Base-by-base conservation (phyloP, 805 yeast genomes). In the Metschnikowia chrysomelidarum region DNA sequence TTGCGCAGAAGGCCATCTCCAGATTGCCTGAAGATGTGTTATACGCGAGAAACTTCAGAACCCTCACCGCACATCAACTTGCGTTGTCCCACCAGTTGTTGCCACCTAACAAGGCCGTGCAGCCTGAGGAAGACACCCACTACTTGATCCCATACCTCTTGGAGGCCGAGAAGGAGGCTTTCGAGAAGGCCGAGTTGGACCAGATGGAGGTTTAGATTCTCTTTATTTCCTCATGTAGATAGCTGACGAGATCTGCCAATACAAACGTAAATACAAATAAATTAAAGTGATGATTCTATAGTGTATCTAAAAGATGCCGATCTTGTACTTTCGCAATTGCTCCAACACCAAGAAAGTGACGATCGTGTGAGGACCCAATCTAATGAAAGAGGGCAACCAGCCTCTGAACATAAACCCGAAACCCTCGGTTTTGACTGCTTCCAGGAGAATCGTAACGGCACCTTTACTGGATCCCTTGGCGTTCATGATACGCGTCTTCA, bases 81-180 rank as follows among this genome's bases (percentile, higher is more conserved):
- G 75, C 89, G 31, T 72, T 89, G 50, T 73, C 89, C 38, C 95
- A 87, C 63, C 88, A 85, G 56, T 66, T 93, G 43, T 75, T 93
- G 54, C 95, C 98, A 54, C 73, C 77, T 44, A 75, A 75, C 56
- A 82, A 91, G 67, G 83, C 82, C 54, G 71, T 86, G 44, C 77
- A 80, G 62, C 77, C 87, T 19, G 86, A 80, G 57, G 91, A 91
- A 45, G 95, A 87, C 63, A 65, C 67, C 39, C 84, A 84, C 52
- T 89, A 88, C 71, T 74, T 93, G 59, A 66, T 85, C 41, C 97
- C 96, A 51, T 85, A 84, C 71, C 71, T 93, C 44, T 76, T 89
- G 57, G 97, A 93, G 73, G 94, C 91, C 44, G 98, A 93, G 73
- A 87, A 86, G 54, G 97, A 87, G 66, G 82, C 80, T 32, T 72